Conservation (phyloP, 1,284 basidiomycete species). For the Ganoderma lucidum region DNA sequence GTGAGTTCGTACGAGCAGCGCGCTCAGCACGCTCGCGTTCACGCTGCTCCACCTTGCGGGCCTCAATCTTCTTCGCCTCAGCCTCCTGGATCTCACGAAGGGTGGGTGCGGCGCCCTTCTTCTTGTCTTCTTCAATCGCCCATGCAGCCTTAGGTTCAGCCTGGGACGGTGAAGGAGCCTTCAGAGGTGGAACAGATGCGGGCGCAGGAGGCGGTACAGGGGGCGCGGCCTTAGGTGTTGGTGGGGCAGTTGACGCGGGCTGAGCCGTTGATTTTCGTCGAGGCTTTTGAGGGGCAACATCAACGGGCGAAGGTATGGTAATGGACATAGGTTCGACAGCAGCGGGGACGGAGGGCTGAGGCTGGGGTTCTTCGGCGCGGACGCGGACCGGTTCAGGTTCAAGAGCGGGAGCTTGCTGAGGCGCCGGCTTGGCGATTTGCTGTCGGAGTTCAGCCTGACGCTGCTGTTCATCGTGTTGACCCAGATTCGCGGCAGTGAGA, state of each 20-base stretch:
- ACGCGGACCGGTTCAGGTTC: constrained; percentile 23
- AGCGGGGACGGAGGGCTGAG: constrained; percentile 20
- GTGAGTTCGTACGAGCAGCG: constrained; percentile 54
- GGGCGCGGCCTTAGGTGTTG: constrained; percentile 27
- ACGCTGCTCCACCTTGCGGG: constrained; percentile 73
- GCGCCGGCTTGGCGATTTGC: constrained; percentile 16
- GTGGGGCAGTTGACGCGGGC: constrained; percentile 26
- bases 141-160: constrained; percentile 61
- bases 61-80: constrained; percentile 85
- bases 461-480: constrained; percentile 63
- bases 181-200: constrained; percentile 21
- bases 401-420: constrained; percentile 24
- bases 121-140: constrained; percentile 70
- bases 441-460: constrained; percentile 39
- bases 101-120: constrained; percentile 63
- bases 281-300: constrained; percentile 39
- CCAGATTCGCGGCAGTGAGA: constrained; percentile 63
- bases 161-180: constrained; percentile 38
- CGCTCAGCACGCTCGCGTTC: constrained; percentile 70
- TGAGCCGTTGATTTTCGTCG: constrained; percentile 37
- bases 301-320: constrained; percentile 30
- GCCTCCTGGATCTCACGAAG: constrained; percentile 96
- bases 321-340: constrained; percentile 32
- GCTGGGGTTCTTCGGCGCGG: constrained; percentile 23
- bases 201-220: constrained; percentile 13